Percentiles rank a stretch among this genome's conserved stretches.
Evolutionary conservation across 352 stramenopile species (phyloP).

Genomic region (Chrysophaeum taylorii): DNA sequence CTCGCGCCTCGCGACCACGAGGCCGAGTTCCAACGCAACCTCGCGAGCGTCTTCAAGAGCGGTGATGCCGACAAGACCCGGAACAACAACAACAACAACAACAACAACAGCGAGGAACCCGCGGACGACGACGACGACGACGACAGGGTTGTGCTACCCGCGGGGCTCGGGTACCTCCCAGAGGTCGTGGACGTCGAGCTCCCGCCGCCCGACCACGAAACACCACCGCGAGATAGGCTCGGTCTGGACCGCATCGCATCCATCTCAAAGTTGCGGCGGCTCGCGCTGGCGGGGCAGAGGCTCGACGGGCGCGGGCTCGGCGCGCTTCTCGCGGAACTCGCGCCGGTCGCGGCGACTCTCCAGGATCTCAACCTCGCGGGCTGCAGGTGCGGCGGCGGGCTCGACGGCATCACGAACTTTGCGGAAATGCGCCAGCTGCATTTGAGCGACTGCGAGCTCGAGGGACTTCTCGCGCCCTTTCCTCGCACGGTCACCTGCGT

Average conservation of each 20-base stretch:
- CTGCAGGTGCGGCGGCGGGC: not conserved
- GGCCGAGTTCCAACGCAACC: not conserved
- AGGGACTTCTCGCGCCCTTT: not conserved
- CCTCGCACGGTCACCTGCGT: not conserved
- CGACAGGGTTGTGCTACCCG: not conserved
- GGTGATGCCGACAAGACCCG: too few species aligned
- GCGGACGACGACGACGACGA: not conserved
- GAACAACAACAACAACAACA: too few species aligned
- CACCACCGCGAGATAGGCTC: not conserved
- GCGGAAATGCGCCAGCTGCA: not conserved
- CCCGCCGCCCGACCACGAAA: not conserved
- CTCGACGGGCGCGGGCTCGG: not conserved
- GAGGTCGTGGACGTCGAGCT: not conserved
- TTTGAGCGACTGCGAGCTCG: slow-evolving; percentile 8
- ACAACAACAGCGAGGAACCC: too few species aligned
- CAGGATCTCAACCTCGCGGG: not conserved
- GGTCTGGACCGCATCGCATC: not conserved
- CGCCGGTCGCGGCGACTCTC: not conserved
- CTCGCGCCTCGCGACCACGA: too few species aligned
- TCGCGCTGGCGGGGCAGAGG: not conserved
- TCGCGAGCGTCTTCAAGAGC: not conserved
- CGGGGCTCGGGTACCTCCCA: not conserved
- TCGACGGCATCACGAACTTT: not conserved
- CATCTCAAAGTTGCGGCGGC: not conserved
- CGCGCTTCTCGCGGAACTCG: not conserved